phyloP scores from a whole-genome alignment of 2,329 filamentous ascomycete species.

The Colletotrichum endophyticum region DNA sequence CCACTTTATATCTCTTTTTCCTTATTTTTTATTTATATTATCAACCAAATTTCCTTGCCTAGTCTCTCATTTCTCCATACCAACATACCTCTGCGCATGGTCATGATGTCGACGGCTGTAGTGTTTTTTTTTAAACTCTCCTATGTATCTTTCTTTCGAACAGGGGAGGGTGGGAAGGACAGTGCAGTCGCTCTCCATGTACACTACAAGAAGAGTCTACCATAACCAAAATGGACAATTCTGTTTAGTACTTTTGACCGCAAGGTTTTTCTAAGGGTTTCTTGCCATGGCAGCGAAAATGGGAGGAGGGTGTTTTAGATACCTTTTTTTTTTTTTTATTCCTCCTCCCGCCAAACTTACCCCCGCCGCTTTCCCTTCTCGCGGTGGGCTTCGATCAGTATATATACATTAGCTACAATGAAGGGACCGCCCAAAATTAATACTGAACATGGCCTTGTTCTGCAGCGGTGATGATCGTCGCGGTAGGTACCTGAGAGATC shows the following conservation, averaged over 20 bases:
- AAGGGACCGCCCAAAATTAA: background rate
- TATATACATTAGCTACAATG: background rate
- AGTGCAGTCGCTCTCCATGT: background rate
- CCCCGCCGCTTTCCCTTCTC: background rate
- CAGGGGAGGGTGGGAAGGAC: background rate
- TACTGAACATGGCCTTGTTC: background rate
- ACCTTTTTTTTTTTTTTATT: background rate
- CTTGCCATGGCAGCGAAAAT: background rate
- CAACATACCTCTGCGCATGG: conserved; percentile 11
- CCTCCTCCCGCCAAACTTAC: background rate
- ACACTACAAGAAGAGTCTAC: background rate
- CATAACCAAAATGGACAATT: background rate
- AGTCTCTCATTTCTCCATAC: background rate
- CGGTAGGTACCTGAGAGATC: background rate
- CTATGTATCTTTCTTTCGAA: background rate
- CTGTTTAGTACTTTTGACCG: background rate
- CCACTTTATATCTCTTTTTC: conserved; percentile 18
- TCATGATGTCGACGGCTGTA: conserved; percentile 14
- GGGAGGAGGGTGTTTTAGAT: conserved; percentile 4
- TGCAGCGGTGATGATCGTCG: background rate
- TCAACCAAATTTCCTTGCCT: conserved; percentile 3
- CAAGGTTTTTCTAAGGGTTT: background rate
- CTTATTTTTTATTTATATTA: conserved; percentile 20
- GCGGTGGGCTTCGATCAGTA: background rate
- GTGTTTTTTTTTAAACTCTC: background rate